These are phyloP conservation scores for Leonotis leonurus DNA, from an alignment of 257 asterid species.

Conservation along the genomic window DNA sequence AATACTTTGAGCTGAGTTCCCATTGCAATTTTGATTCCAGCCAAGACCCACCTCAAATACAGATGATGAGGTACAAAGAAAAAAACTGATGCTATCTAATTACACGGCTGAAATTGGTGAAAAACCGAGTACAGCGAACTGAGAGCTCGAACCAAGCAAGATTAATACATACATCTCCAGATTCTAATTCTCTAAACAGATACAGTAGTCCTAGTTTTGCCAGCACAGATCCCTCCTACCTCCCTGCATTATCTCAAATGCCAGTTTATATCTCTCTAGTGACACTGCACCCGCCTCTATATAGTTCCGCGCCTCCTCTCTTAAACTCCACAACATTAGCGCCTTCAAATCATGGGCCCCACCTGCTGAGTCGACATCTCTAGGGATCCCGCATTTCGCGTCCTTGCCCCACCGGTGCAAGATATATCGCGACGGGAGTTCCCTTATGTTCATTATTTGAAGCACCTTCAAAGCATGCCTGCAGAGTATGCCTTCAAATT, in stretches of 20 bases:
- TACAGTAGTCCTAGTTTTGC: conserved; percentile 49
- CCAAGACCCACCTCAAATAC: conserved; percentile 12
- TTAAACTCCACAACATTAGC: conserved; percentile 81
- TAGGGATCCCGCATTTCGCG: conserved; percentile 61
- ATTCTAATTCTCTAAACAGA: conserved; percentile 18
- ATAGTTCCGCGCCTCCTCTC: conserved; percentile 77
- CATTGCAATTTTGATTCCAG: conserved; percentile 7
- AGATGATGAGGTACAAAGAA: background rate
- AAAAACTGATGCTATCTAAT: conserved; percentile 18
- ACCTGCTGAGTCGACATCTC: conserved; percentile 75
- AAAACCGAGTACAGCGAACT: background rate
- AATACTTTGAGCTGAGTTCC: no score
- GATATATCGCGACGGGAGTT: conserved; percentile 75
- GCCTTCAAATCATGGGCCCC: conserved; percentile 60
- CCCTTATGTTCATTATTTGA: conserved; percentile 81
- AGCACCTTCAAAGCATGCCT: conserved; percentile 81
- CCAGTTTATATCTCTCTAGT: conserved; percentile 70
- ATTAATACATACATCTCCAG: background rate
- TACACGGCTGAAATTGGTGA: conserved; percentile 24
- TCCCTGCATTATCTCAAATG: conserved; percentile 91
- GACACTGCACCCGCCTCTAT: conserved; percentile 78
- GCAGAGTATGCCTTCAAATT: conserved; percentile 85
- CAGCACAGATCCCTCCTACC: conserved; percentile 85
- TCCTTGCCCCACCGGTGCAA: conserved; percentile 82
- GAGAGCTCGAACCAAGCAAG: conserved; percentile 7